Evolutionary conservation across 768 basidiomycete genomes (phyloP), one percentile per base, ranked within the genome.

Genomic region (Royoungia palumana): DNA sequence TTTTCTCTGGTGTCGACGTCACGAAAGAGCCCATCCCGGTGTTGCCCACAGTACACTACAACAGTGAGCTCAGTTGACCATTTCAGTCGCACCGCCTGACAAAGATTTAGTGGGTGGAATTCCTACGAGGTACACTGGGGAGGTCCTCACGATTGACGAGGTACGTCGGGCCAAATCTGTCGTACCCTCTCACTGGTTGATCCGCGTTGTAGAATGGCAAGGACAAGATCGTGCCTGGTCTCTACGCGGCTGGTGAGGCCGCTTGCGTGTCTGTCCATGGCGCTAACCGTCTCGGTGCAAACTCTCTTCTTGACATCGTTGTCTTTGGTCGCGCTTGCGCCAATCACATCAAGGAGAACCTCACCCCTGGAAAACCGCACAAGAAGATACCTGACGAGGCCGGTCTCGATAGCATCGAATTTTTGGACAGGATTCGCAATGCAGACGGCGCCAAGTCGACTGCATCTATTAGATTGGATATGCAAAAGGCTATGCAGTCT

Each of bases 1-100:
- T 99, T 67, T 99, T 99, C 75, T 81, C 91, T 58, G 96, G 96
- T 68, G 96, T 98, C 52, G 96, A 99, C 70, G 96, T 99, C 49
- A 98, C 96, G 54, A 98, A 99, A 76, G 95, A 98, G 68, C 96
- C 96, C 30, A 99, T 99, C 61, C 96, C 96, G 32, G 96, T 99
- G 22, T 72, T 99, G 54, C 96, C 96, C 25, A 99, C 96, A 35
- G 96, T 96, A 28, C 95, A 98, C 72, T 97, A 97, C 74, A 97
- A 98, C 70, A 94, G 93, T 95, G 70, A 73, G 91, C 75, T 12
- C 40, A 17, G 35, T 9, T 37, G 41, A 14, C 11, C 17, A 14
- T 14, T 37, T 35, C 30, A 0, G 4, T 53, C 47, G 50, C 58
- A 47, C 41, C 22, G 16, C 37, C 30, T 64, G 42, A 68, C 28